Evolutionary conservation across 2,329 filamentous ascomycete genomes (phyloP).

Genomic region (Diplodia mutila): DNA sequence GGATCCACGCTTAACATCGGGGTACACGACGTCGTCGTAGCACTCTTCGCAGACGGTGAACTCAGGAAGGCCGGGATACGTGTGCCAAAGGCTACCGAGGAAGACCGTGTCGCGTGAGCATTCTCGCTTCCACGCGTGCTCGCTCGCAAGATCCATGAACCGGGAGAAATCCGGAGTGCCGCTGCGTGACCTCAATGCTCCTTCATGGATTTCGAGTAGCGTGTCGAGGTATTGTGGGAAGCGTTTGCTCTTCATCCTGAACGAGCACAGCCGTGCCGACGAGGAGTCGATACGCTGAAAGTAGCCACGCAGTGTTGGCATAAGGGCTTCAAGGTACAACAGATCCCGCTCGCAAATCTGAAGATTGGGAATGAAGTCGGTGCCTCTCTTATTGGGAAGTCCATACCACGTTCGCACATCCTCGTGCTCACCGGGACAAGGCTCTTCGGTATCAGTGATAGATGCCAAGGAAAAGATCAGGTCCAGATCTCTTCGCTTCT

Average conservation of each 20-base stretch:
- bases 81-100: slow-evolving; percentile 72
- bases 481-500: slow-evolving; percentile 66
- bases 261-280: slow-evolving; percentile 60
- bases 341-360: slow-evolving; percentile 76
- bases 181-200: slow-evolving; percentile 22
- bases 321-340: slow-evolving; percentile 70
- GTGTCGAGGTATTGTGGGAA: slow-evolving; percentile 62
- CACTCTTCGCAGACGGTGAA: slow-evolving; percentile 88
- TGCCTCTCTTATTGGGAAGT: slow-evolving; percentile 68
- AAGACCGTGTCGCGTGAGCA: slow-evolving; percentile 69
- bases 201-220: slow-evolving; percentile 53
- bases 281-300: slow-evolving; percentile 56
- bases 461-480: slow-evolving; percentile 71
- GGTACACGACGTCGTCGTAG: slow-evolving; percentile 78
- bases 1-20: slow-evolving; percentile 38
- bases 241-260: slow-evolving; percentile 65
- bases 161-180: slow-evolving; percentile 59
- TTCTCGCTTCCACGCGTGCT: slow-evolving; percentile 50
- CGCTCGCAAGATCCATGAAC: slow-evolving; percentile 66
- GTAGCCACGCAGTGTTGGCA: slow-evolving; percentile 71
- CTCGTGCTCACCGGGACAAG: slow-evolving; percentile 63
- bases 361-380: slow-evolving; percentile 70
- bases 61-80: slow-evolving; percentile 72
- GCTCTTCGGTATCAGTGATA: slow-evolving; percentile 59
- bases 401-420: slow-evolving; percentile 73